phyloP scores from a whole-genome alignment of 1,284 basidiomycete species.

The Abortiporus biennis region DNA sequence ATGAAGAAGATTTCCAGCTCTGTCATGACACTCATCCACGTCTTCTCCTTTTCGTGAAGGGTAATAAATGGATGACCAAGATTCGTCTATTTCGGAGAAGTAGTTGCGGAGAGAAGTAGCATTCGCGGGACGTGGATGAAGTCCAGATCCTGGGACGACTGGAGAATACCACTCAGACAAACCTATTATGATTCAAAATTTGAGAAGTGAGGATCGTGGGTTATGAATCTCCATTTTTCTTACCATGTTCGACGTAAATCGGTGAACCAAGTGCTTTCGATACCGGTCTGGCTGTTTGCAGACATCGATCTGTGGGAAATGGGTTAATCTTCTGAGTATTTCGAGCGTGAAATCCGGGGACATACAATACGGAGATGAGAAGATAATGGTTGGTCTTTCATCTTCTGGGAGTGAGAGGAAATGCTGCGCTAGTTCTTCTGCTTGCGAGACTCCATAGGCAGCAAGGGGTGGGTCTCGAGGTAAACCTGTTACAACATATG shows the following conservation, averaged over 20 bases:
- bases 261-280: constrained; percentile 58
- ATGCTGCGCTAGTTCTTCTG: constrained; percentile 62
- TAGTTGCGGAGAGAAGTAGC: constrained; percentile 44
- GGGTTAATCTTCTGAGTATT: constrained; percentile 2
- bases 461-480: constrained; percentile 75
- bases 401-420: constrained; percentile 60
- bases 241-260: constrained; percentile 73
- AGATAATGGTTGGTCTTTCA: constrained; percentile 70
- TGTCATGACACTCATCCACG: constrained; percentile 56
- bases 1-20: constrained; percentile 46
- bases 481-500: constrained; percentile 27
- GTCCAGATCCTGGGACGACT: constrained; percentile 55
- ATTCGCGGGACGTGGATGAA: constrained; percentile 64
- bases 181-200: constrained; percentile 37
- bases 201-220: constrained; percentile 1
- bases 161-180: constrained; percentile 84
- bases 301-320: constrained; percentile 60
- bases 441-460: constrained; percentile 75
- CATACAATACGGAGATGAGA: constrained; percentile 77
- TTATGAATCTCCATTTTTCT: too few species aligned
- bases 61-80: constrained; percentile 61
- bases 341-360: constrained; percentile 5
- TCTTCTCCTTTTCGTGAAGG: constrained; percentile 71
- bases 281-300: constrained; percentile 70
- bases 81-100: constrained; percentile 56